Percentiles rank a stretch among this genome's conserved stretches.
These are phyloP conservation scores for Suhomyces pyralidae DNA, from an alignment of 805 yeast species.

Conservation along the genomic window DNA sequence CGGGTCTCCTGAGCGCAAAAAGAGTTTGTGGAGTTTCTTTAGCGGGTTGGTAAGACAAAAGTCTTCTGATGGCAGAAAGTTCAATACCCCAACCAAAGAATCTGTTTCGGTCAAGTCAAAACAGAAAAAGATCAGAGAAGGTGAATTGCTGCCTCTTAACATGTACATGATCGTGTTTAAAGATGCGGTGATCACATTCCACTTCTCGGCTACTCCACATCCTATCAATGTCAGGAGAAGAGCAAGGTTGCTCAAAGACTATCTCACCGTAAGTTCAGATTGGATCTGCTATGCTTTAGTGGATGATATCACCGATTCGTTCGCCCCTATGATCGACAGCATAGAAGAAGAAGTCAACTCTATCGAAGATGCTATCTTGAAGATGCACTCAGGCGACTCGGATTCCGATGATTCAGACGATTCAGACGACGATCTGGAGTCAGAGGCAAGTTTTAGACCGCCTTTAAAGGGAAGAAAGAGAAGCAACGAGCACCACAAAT, in stretches of 20 bases:
- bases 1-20: constrained; percentile 14
- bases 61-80: not conserved
- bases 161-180: constrained; percentile 91
- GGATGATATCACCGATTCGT: constrained; percentile 96
- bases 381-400: constrained; percentile 72
- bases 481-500: constrained; percentile 3
- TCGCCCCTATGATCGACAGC: constrained; percentile 92
- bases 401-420: constrained; percentile 40
- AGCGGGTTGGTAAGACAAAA: constrained; percentile 8
- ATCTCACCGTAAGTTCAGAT: constrained; percentile 85
- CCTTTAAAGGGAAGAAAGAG: constrained; percentile 3
- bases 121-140: constrained; percentile 35
- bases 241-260: constrained; percentile 82
- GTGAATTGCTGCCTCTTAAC: constrained; percentile 81
- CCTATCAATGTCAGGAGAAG: constrained; percentile 94
- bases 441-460: constrained; percentile 9
- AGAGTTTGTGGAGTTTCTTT: constrained; percentile 14
- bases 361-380: constrained; percentile 89
- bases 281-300: constrained; percentile 97
- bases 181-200: constrained; percentile 89
- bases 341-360: constrained; percentile 91
- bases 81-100: constrained; percentile 11
- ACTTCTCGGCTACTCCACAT: constrained; percentile 92
- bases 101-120: constrained; percentile 21
- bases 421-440: constrained; percentile 28